Conservation (phyloP, 2,329 filamentous ascomycete species). For the Fusarium buharicum region DNA sequence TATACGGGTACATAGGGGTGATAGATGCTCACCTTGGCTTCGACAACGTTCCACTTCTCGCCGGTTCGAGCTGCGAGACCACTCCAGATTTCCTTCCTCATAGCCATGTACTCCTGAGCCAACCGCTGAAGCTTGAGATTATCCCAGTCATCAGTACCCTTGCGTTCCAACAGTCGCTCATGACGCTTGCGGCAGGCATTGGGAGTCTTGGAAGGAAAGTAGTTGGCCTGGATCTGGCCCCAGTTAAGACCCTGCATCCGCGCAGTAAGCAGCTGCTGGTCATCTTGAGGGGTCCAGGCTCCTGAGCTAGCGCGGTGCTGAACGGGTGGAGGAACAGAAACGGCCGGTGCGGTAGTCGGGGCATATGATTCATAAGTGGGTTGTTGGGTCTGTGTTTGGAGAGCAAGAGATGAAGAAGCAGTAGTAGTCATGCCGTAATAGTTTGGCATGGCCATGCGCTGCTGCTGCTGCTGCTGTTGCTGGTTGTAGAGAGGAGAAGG, state of each 20-base stretch:
- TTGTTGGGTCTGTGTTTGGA: slow-evolving; percentile 49
- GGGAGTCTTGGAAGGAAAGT: slow-evolving; percentile 80
- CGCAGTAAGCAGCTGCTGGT: slow-evolving; percentile 76
- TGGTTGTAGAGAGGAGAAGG: slow-evolving; percentile 56
- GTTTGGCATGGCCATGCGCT: slow-evolving; percentile 54
- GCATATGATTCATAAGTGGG: slow-evolving; percentile 55
- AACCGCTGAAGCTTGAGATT: slow-evolving; percentile 77
- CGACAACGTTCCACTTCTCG: slow-evolving; percentile 82
- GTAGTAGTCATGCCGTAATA: slow-evolving; percentile 55
- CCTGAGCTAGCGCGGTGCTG: slow-evolving; percentile 68
- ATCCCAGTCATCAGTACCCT: slow-evolving; percentile 81
- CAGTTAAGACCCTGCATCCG: slow-evolving; percentile 83
- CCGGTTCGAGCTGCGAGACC: slow-evolving; percentile 76
- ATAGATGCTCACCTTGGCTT: slow-evolving; percentile 64
- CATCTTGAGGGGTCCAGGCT: slow-evolving; percentile 79
- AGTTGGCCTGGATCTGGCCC: slow-evolving; percentile 78
- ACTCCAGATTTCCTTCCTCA: slow-evolving; percentile 85
- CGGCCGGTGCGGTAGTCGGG: slow-evolving; percentile 48
- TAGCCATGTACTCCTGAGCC: slow-evolving; percentile 80
- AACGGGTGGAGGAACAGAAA: slow-evolving; percentile 54
- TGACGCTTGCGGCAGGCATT: slow-evolving; percentile 92
- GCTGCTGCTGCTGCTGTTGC: slow-evolving; percentile 13
- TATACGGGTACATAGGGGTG: accelerated
- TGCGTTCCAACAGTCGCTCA: slow-evolving; percentile 82
- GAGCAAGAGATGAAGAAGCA: slow-evolving; percentile 45